Conservation (phyloP, 192 early-diverging fungal genomes). For the Backusella tuberculispora region DNA sequence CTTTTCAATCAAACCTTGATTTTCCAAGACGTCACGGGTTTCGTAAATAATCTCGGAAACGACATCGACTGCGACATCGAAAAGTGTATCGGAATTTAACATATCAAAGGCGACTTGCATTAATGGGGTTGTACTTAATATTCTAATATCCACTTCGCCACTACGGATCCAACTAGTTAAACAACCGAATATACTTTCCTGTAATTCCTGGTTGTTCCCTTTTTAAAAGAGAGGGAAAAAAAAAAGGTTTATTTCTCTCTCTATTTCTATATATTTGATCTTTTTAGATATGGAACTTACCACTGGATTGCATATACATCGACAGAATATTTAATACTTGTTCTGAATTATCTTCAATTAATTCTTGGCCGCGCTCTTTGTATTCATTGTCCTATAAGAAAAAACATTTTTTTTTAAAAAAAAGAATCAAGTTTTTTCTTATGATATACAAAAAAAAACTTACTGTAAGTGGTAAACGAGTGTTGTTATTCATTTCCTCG, state of each 20-base stretch:
- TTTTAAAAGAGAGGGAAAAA: background rate
- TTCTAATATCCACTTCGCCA: constrained; percentile 72
- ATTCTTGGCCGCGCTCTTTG: constrained; percentile 52
- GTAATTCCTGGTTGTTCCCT: constrained; percentile 61
- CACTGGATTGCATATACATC: constrained; percentile 66
- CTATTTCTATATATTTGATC: no score
- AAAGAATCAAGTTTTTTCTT: background rate
- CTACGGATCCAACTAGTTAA: constrained; percentile 84
- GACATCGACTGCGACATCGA: constrained; percentile 86
- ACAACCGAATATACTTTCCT: constrained; percentile 70
- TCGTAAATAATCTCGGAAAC: constrained; percentile 81
- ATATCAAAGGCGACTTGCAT: constrained; percentile 75
- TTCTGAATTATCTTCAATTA: constrained; percentile 68
- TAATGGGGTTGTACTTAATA: constrained; percentile 67
- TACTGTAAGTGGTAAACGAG: constrained; percentile 64
- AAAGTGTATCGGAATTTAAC: constrained; percentile 69
- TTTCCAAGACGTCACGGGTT: constrained; percentile 57
- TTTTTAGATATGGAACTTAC: no score
- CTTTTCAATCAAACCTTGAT: constrained; percentile 59
- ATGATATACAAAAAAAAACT: constrained; percentile 34
- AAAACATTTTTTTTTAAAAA: background rate
- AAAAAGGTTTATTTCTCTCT: background rate
- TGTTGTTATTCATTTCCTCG: constrained; percentile 78
- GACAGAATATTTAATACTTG: constrained; percentile 76
- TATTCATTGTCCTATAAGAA: constrained; percentile 61